Conservation (phyloP, 805 yeast species). For the Kluyveromyces wickerhamii region DNA sequence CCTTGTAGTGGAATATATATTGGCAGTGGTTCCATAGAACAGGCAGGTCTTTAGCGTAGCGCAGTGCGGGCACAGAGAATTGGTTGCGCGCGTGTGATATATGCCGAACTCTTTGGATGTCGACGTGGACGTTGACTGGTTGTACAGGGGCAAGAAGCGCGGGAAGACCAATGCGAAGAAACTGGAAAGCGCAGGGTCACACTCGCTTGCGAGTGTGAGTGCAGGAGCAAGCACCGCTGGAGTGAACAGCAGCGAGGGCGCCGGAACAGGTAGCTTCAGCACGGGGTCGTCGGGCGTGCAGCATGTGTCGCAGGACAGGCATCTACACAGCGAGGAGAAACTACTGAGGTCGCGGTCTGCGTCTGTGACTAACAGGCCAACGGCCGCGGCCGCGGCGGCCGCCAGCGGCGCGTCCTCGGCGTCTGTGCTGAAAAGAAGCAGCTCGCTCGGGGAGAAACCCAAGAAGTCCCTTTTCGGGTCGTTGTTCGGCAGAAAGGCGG, state of each 20-base stretch:
- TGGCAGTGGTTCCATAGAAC: too few species aligned
- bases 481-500: conserved; percentile 18
- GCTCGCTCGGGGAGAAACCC: conserved; percentile 21
- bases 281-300: too few species aligned
- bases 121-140: conserved; percentile 77
- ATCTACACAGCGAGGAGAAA: background rate
- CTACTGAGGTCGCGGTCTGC: background rate
- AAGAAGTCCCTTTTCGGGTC: conserved; percentile 24
- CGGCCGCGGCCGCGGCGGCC: too few species aligned
- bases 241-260: too few species aligned
- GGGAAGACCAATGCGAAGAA: conserved; percentile 4
- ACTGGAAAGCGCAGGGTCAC: too few species aligned
- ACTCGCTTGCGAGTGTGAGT: conserved; percentile 1
- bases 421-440: conserved; percentile 13
- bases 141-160: conserved; percentile 56
- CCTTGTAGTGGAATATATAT: too few species aligned
- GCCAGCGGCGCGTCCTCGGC: background rate
- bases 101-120: conserved; percentile 15
- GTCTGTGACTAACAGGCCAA: background rate
- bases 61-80: too few species aligned
- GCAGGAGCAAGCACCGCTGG: too few species aligned
- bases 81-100: too few species aligned
- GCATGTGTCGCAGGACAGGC: background rate
- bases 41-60: too few species aligned
- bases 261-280: too few species aligned